Conservation (phyloP, 306 rosid genomes). For the Pueraria montana region DNA sequence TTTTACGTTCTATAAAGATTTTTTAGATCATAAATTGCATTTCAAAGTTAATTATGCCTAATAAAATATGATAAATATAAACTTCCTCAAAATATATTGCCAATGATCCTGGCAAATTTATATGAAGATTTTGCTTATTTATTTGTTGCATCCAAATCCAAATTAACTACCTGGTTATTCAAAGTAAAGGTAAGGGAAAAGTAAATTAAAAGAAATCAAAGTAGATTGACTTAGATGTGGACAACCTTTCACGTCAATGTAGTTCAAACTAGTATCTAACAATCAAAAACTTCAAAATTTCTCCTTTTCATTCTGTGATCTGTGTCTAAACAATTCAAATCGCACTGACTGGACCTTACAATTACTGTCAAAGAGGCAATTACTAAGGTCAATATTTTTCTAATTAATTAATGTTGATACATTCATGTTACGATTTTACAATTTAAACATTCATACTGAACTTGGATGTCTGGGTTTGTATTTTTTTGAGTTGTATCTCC, state of each 20-base stretch:
- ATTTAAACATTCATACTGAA: constrained; percentile 24
- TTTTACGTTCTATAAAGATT: background rate
- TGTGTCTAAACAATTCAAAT: constrained; percentile 41
- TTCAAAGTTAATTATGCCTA: background rate
- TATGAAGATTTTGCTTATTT: background rate
- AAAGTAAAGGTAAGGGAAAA: constrained; percentile 8
- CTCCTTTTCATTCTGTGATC: constrained; percentile 41
- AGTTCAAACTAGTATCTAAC: constrained; percentile 17
- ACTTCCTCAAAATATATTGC: constrained; percentile 28
- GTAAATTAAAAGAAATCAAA: constrained; percentile 1
- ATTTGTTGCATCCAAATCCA: constrained; percentile 5
- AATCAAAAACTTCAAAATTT: background rate
- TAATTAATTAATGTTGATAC: constrained; percentile 9
- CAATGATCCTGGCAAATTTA: background rate
- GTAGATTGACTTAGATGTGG: background rate
- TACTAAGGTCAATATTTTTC: constrained; percentile 29
- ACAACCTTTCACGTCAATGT: background rate
- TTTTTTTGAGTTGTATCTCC: constrained; percentile 37
- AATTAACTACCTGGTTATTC: background rate
- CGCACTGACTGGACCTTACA: constrained; percentile 16
- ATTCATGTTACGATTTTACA: constrained; percentile 5
- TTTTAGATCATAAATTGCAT: background rate
- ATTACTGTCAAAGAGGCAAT: background rate
- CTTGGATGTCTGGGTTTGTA: background rate
- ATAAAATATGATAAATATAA: constrained; percentile 1